Conservation (phyloP, 1,284 basidiomycete genomes). For the Mrakiaceae sp. region DNA sequence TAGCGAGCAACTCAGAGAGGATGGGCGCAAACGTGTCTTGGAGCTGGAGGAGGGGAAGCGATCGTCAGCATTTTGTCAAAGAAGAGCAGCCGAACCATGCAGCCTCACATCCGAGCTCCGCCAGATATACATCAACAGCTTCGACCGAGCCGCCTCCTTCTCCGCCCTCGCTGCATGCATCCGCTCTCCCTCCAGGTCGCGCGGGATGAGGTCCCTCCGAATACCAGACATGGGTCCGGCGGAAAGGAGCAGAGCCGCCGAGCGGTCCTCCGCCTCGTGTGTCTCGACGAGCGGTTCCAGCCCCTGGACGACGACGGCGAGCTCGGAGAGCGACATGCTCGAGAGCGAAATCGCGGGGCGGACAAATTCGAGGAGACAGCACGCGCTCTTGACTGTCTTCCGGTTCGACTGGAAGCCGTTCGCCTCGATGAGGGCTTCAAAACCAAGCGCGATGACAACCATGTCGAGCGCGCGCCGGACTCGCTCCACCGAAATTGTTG, state of each 20-base stretch:
- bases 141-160: slow-evolving; percentile 17
- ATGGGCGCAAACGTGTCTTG: slow-evolving; percentile 3
- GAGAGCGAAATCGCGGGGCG: slow-evolving; percentile 16
- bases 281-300: slow-evolving; percentile 48
- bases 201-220: slow-evolving; percentile 42
- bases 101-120: slow-evolving; percentile 48
- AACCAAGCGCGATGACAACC: slow-evolving; percentile 50
- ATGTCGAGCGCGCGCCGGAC: slow-evolving; percentile 57
- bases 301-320: slow-evolving; percentile 45
- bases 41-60: background rate
- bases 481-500: slow-evolving; percentile 41
- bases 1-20: background rate
- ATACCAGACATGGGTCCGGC: slow-evolving; percentile 59
- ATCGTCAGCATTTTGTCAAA: too few species aligned
- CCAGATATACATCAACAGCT: slow-evolving; percentile 42
- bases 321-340: slow-evolving; percentile 20
- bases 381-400: slow-evolving; percentile 51
- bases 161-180: slow-evolving; percentile 5
- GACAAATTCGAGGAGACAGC: slow-evolving; percentile 40
- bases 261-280: slow-evolving; percentile 26
- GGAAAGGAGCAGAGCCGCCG: slow-evolving; percentile 48
- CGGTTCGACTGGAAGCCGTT: slow-evolving; percentile 52
- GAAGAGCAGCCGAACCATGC: background rate
- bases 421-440: slow-evolving; percentile 52
- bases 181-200: slow-evolving; percentile 7